A percentile compares a stretch with the other conserved stretches of the same genome.
phyloP scores from a whole-genome alignment of 1,284 basidiomycete genomes.

The Prillingera fragicola region DNA sequence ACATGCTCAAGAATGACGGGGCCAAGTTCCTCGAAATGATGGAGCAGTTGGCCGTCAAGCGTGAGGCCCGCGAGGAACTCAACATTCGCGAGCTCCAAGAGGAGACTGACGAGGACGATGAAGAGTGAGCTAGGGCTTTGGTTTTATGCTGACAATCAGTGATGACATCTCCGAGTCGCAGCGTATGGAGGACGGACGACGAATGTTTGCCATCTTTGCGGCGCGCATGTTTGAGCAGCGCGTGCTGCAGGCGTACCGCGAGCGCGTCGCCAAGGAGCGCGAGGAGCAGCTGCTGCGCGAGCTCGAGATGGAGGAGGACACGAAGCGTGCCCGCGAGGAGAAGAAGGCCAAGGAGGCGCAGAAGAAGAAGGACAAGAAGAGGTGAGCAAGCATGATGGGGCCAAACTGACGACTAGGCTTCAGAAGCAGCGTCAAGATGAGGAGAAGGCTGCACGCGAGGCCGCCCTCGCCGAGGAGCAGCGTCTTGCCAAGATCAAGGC shows the following conservation, averaged over 20 bases:
- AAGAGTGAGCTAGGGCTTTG: constrained; percentile 44
- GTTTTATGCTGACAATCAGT: constrained; percentile 7
- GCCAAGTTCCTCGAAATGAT: constrained; percentile 99
- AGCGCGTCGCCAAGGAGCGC: constrained; percentile 84
- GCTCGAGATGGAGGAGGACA: constrained; percentile 80
- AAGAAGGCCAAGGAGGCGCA: constrained; percentile 95
- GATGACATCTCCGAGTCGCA: constrained; percentile 56
- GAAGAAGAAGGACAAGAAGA: constrained; percentile 75
- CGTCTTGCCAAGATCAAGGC: constrained; percentile 62
- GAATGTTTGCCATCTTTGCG: constrained; percentile 99
- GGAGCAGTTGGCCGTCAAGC: constrained; percentile 94
- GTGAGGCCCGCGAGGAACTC: constrained; percentile 88
- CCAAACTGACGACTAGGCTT: constrained; percentile 54
- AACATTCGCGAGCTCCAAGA: constrained; percentile 59
- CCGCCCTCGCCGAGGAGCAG: constrained; percentile 75
- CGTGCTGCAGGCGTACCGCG: constrained; percentile 85
- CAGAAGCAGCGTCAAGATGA: constrained; percentile 91
- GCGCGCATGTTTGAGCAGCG: constrained; percentile 99
- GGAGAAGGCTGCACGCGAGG: constrained; percentile 70
- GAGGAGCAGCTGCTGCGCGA: constrained; percentile 81
- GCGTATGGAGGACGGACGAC: constrained; percentile 96
- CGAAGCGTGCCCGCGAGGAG: constrained; percentile 73
- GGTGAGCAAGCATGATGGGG: constrained; percentile 22
- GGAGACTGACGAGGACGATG: constrained; percentile 56
- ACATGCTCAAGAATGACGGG: constrained; percentile 95